Percentiles rank a stretch among this genome's conserved stretches.
These are phyloP conservation scores for Apophysomyces ossiformis DNA, from an alignment of 371 early-diverging fungal genomes.

Conservation along the genomic window DNA sequence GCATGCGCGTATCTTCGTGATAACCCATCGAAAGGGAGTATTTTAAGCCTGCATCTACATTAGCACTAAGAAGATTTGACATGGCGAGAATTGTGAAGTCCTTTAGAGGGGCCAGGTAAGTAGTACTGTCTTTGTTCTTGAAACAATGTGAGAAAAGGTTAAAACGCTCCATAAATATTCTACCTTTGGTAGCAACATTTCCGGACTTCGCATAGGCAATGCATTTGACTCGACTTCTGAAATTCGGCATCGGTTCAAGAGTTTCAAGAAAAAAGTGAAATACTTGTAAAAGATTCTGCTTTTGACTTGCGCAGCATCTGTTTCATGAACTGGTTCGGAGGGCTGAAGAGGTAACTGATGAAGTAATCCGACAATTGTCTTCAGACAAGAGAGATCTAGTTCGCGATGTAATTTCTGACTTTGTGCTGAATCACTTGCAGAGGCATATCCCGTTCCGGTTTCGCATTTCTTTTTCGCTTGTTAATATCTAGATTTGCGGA, in stretches of 20 bases:
- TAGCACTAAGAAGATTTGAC: slow-evolving; percentile 85
- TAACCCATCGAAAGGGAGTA: slow-evolving; percentile 88
- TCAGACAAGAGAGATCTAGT: slow-evolving; percentile 79
- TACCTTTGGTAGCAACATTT: slow-evolving; percentile 14
- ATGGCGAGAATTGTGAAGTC: slow-evolving; percentile 67
- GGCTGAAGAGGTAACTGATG: slow-evolving; percentile 83
- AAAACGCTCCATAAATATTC: neutral
- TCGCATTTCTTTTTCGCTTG: slow-evolving; percentile 27
- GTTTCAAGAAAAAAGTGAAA: slow-evolving; percentile 87
- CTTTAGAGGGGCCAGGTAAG: slow-evolving; percentile 7
- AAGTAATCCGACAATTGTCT: slow-evolving; percentile 77
- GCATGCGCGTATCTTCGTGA: slow-evolving; percentile 82
- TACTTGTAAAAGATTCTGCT: slow-evolving; percentile 84
- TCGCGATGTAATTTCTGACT: slow-evolving; percentile 71
- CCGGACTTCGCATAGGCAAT: slow-evolving; percentile 15
- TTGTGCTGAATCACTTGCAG: slow-evolving; percentile 43
- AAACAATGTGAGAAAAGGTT: slow-evolving; percentile 6
- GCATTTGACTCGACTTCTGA: slow-evolving; percentile 46
- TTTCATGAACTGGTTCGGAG: slow-evolving; percentile 67
- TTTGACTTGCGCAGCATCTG: slow-evolving; percentile 71
- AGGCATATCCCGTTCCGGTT: slow-evolving; percentile 18
- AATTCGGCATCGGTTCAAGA: slow-evolving; percentile 82
- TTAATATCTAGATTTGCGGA: neutral
- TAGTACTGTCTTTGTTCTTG: neutral
- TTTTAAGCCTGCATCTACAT: slow-evolving; percentile 87